Base-by-base conservation (phyloP, 164 flowering plant species). In the Brasenia schreberi region DNA sequence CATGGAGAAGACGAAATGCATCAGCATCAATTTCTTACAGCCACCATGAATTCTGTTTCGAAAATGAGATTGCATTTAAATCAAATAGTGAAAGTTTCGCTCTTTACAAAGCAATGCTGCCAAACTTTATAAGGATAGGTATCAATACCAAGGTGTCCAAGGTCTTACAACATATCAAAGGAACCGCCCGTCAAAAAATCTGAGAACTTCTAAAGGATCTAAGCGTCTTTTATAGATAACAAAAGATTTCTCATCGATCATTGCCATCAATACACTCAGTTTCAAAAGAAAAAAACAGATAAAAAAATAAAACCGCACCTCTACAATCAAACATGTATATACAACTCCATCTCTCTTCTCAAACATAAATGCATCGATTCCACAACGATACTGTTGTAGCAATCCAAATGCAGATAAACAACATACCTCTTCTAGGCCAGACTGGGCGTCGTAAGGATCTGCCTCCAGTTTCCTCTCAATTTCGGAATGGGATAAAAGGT, bases 281-380 rank as follows among this genome's bases (percentile, higher is more conserved):
- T 9, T 49, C 56, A 49, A 14, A 49, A 49, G 56, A 49, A 49
- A 49, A 49, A 9, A 14, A 49, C 10, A 9, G 17, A 33, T n/a
- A 10, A n/a, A 5, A 56, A 68, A 23, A 16, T 14, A 27, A 17
- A 64, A 7, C 19, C 18, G 9, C 58, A 4, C 5, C 42, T 59
- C 19, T 42, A 27, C 16, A 23, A 59, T 27, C 19, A 63, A 23
- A 67, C 19, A 5, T 18, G 61, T 69, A 61, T 58, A 59, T 61
- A 73, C 68, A 72, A 65, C 19, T 60, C 39, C 27, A 18, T 65
- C 53, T 23, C 16, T 42, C 60, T 59, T 42, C 14, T 5, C 49
- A 11, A 52, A 49, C 61, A 60, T 42, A 63, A 19, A 17, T 14
- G 18, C 0, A 27, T 59, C 42, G 16, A 52, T 39, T 11, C 39